These are phyloP conservation scores for Leishmania turanica DNA, from an alignment of 208 protist species.

Conservation along the genomic window DNA sequence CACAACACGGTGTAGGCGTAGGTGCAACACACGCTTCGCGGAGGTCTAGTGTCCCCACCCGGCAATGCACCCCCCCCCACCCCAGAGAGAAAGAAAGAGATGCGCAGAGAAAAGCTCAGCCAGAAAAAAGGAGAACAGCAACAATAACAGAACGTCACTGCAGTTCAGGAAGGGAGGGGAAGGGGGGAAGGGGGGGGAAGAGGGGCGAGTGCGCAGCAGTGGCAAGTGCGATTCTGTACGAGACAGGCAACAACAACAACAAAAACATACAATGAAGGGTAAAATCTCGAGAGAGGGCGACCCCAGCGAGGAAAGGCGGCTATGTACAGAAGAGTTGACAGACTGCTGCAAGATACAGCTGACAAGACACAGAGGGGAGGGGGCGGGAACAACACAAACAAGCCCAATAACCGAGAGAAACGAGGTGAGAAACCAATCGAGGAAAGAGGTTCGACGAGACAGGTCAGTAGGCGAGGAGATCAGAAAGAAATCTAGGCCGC, in stretches of 20 bases:
- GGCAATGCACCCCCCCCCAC: neutral
- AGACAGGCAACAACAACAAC: neutral
- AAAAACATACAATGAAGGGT: neutral
- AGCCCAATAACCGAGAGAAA: neutral
- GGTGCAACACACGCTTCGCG: neutral
- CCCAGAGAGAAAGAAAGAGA: neutral
- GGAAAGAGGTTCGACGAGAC: neutral
- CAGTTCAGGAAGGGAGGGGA: neutral
- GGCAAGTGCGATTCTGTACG: neutral
- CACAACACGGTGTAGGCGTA: neutral
- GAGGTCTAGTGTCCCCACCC: neutral
- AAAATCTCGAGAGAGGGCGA: neutral
- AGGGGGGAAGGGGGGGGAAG: neutral
- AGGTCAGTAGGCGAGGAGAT: neutral
- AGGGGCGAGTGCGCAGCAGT: neutral
- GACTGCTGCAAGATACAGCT: neutral
- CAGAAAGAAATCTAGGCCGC: neutral
- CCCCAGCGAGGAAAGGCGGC: neutral
- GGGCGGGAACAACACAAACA: neutral
- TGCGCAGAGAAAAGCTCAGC: neutral
- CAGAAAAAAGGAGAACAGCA: neutral
- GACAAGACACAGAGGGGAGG: neutral
- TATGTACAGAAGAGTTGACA: neutral
- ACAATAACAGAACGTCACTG: neutral
- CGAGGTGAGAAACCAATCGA: neutral